Percentiles rank a stretch among this genome's conserved stretches.
These are phyloP conservation scores for Gnaphalium uliginosum DNA, from an alignment of 129 eudicot species.

Conservation along the genomic window DNA sequence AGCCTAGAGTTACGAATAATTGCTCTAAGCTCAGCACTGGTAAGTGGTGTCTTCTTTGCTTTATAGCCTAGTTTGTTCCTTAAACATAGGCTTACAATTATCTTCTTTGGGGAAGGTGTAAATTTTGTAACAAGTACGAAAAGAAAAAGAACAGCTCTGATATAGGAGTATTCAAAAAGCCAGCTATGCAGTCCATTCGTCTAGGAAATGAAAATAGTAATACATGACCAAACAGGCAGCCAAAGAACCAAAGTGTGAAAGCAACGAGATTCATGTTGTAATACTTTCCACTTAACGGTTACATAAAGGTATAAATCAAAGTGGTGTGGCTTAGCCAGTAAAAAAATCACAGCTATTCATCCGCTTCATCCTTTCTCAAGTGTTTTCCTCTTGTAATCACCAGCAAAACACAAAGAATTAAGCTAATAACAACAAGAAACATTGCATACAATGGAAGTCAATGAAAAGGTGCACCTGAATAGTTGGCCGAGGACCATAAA, in stretches of 20 bases:
- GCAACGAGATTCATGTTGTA: background rate
- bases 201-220: background rate
- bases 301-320: background rate
- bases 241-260: constrained; percentile 1
- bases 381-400: constrained; percentile 6
- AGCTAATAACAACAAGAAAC: constrained; percentile 8
- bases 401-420: constrained; percentile 22
- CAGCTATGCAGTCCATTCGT: background rate
- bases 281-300: background rate
- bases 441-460: constrained; percentile 1
- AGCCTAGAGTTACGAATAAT: constrained; percentile 8
- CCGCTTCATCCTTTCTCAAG: background rate
- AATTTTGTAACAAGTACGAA: constrained; percentile 2
- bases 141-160: constrained; percentile 10
- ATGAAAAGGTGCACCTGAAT: constrained; percentile 52
- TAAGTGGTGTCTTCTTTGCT: constrained; percentile 4
- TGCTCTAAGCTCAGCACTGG: constrained; percentile 15
- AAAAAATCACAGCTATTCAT: constrained; percentile 7
- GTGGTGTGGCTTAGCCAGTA: background rate
- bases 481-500: constrained; percentile 79
- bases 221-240: constrained; percentile 16
- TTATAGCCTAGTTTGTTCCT: constrained; percentile 17
- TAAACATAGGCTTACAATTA: constrained; percentile 10
- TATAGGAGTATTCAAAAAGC: constrained; percentile 2
- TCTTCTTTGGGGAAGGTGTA: background rate